These are phyloP conservation scores for Canavalia ensiformis DNA, from an alignment of 306 rosid species.

Conservation along the genomic window DNA sequence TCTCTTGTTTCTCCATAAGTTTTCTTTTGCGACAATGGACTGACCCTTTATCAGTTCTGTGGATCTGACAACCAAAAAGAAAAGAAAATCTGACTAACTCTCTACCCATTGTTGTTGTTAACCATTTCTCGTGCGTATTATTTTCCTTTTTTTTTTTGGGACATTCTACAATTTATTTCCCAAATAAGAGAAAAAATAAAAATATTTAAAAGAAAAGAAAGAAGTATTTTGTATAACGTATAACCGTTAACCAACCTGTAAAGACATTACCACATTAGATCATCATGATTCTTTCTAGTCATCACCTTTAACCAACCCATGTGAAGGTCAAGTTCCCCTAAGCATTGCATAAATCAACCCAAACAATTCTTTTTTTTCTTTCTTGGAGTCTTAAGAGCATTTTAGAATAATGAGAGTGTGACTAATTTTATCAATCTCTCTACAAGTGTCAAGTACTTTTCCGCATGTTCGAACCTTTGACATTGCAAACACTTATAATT, in stretches of 20 bases:
- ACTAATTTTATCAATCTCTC: neutral
- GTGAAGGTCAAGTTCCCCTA: neutral
- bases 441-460: neutral
- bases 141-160: too few species aligned
- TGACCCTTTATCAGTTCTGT: too few species aligned
- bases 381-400: neutral
- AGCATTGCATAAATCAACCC: slow-evolving; percentile 5
- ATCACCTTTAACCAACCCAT: slow-evolving; percentile 14
- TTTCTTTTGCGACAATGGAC: too few species aligned
- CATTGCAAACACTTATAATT: neutral
- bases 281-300: neutral
- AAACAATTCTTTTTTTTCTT: neutral
- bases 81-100: too few species aligned
- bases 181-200: neutral
- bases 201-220: neutral
- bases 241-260: neutral
- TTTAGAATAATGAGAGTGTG: neutral
- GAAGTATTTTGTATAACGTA: neutral
- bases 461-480: neutral
- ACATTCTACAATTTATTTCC: too few species aligned
- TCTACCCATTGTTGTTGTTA: too few species aligned
- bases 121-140: too few species aligned
- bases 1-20: too few species aligned
- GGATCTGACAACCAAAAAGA: too few species aligned
- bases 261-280: slow-evolving; percentile 3